Evolutionary conservation across 805 yeast genomes (phyloP), one percentile per base, ranked within the genome.

Genomic region (Pichia manshurica): DNA sequence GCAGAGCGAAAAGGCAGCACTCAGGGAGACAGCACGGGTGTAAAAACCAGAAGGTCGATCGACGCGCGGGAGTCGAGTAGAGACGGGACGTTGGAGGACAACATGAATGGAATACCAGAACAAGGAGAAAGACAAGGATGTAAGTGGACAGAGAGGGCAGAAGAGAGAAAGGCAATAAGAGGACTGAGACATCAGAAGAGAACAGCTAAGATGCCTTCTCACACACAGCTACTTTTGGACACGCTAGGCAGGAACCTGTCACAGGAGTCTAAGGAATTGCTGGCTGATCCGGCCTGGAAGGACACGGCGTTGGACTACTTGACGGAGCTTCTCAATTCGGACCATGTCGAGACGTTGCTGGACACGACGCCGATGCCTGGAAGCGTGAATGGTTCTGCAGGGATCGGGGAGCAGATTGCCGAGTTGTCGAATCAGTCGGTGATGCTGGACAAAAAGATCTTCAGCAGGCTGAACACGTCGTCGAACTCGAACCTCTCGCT

Each of bases 401-500:
- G 38, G 1, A 46, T 46, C 2, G 25, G 32, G 1, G 87, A 83
- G 53, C 89, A 82, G 57, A 81, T 84, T 38, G 90, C 90, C 0
- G 91, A 84, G 57, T 63, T 83, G 31, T 88, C 48, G 3, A 51
- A 48, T 32, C 32, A 44, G 12, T 40, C 52, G 12, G 22, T 44
- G 7, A 13, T 37, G 5, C n/a, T 48, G 3, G 47, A 48, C n/a
- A 21, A 45, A 4, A 38, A 51, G 15, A 44, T 33, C 10, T 22
- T 19, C 5, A 41, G 28, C 17, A n/a, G 33, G 2, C 19, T 45
- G 21, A 40, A 37, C 34, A n/a, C 42, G 15, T 19, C 7, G 19
- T 28, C 43, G 13, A 32, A 23, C 15, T 17, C 29, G 7, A 45
- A 48, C 28, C 65, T 83, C 17, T 78, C 77, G 39, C 63, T 73